Base-by-base conservation (phyloP, 2,329 filamentous ascomycete species). In the Mycogone perniciosa region DNA sequence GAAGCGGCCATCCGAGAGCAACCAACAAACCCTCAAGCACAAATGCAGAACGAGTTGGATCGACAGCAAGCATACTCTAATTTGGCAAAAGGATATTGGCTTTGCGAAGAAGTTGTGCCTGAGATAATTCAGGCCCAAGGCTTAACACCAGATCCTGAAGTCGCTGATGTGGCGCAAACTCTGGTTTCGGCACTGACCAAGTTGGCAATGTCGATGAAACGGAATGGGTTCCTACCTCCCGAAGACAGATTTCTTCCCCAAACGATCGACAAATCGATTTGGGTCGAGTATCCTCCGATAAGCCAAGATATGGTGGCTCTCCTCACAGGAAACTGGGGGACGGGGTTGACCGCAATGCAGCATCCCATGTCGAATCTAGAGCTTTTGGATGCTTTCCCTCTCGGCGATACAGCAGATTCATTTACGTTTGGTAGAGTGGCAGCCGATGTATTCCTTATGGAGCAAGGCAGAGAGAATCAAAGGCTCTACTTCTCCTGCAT, bases 11-110 rank as follows among this genome's bases (percentile, higher is more conserved):
- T 95, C 43, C 79, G 88, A 54, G 83, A 81, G 47, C 77, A 81
- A 6, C 77, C 84, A 31, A 64, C 46, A 35, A 61, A 66, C 6
- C 73, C 77, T 4, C 76, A 82, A 54, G 72, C 69, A 7, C 72
- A 81, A 57, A 72, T 76, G 62, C 71, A 77, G 59, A 77, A 74
- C 56, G 73, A 81, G 56, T 71, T 78, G 56, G 66, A 80, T 54
- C 74, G 78, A 57, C 84, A 87, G 52, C 91, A 96, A 67, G 85
- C 89, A 1, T 90, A 95, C 60, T 79, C 92, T 1, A 89, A 96
- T 66, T 73, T 96, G 46, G 85, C 88, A 27, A 96, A 96, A 66
- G 78, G 84, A 0, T 86, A 88, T 65, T 96, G 91, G 90, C 81
- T 96, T n/a, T 76, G 71, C 27, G 75, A 80, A 46, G 70, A 78